Base-by-base conservation (phyloP, 371 early-diverging fungal species). In the Rhizopus stolonifer region DNA sequence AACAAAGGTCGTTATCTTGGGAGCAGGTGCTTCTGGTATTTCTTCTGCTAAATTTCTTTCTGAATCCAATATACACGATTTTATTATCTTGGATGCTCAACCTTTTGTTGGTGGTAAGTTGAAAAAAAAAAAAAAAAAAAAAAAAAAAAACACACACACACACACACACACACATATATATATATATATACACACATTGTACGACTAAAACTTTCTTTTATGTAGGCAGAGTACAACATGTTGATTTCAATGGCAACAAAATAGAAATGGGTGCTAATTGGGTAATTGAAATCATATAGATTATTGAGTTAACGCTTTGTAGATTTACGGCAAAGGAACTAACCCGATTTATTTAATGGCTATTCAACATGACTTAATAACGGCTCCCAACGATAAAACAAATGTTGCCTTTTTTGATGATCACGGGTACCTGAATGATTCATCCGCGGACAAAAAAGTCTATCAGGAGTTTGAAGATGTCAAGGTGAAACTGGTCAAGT, bases 211-310 rank as follows among this genome's bases (percentile, higher is more conserved):
- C 4, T 6, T 14, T 9, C n/a, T 4, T 14, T 15, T 23, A 26
- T 13, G n/a, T 29, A 74, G 75, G 77, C 9, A 43, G 78, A 49
- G 72, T 74, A 3, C 68, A 68, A 23, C 63, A 77, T 62, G 52
- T 19, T 8, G 8, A 36, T 0, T 74, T 77, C 62, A 70, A 68
- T 3, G 42, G 58, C 23, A 44, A 48, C 15, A 23, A 52, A 2
- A 69, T 77, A 10, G 78, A 77, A 44, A 39, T 77, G 14, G 78
- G 78, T 22, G 74, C 72, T 8, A 77, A 77, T 48, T 77, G 78
- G 78, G 77, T 72, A 61, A 56, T 33, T n/a, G 9, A 36, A 25
- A 34, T 14, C 29, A 44, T 13, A 14, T 1, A 48, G 22, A 49
- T 6, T 11, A 14, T 4, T n/a, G 33, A 18, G 44, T 38, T 4